These are phyloP conservation scores for Aspergillus heteromorphus DNA, from an alignment of 495 filamentous ascomycete species.

Conservation along the genomic window DNA sequence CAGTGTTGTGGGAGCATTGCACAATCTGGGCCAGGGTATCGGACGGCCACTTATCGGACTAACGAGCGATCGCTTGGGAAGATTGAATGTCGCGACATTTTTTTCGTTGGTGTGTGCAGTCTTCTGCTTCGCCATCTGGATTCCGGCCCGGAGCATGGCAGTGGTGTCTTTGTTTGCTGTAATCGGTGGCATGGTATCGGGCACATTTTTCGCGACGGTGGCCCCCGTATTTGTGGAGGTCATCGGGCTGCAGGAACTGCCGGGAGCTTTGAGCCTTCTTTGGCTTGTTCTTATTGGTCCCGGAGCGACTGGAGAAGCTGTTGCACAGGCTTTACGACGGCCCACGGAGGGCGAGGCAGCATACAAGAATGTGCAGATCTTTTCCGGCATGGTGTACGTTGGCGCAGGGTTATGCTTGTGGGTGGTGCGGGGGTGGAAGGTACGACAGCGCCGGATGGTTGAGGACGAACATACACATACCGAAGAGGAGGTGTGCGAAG, in stretches of 20 bases:
- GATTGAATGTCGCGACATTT: conserved; percentile 55
- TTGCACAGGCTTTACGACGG: conserved; percentile 57
- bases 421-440: conserved; percentile 2
- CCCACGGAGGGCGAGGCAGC: conserved; percentile 22
- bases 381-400: conserved; percentile 54
- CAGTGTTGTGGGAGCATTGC: conserved; percentile 56
- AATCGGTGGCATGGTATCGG: conserved; percentile 54
- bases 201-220: conserved; percentile 21
- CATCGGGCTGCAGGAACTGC: conserved; percentile 56
- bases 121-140: conserved; percentile 62
- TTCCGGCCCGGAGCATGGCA: conserved; percentile 52
- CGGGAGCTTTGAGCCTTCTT: conserved; percentile 54
- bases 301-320: conserved; percentile 56
- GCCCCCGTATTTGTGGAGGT: conserved; percentile 38
- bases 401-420: conserved; percentile 44
- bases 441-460: background rate
- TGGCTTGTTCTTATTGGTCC: conserved; percentile 64
- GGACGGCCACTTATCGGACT: conserved; percentile 65
- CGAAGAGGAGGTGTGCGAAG: background rate
- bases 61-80: conserved; percentile 58
- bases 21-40: conserved; percentile 61
- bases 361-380: conserved; percentile 60
- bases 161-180: conserved; percentile 61
- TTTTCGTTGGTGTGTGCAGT: conserved; percentile 56
- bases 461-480: background rate